phyloP scores from a whole-genome alignment of 371 early-diverging fungal genomes.

The Mucor saturninus region DNA sequence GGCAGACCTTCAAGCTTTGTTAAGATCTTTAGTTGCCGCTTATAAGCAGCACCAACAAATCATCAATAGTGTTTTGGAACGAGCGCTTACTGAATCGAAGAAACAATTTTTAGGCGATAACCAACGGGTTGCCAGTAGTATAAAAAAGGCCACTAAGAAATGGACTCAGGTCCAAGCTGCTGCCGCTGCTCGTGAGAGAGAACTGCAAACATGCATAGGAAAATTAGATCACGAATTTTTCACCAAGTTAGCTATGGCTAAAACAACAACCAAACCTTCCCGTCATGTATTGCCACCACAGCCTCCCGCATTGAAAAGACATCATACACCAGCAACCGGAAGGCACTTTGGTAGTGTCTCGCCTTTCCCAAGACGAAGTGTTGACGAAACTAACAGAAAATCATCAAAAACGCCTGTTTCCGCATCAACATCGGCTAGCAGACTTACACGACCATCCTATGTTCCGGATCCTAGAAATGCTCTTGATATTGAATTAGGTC shows the following conservation, averaged over 20 bases:
- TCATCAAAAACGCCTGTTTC: conserved; percentile 13
- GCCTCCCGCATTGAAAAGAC: conserved; percentile 2
- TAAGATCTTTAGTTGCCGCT: conserved; percentile 47
- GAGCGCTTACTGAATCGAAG: conserved; percentile 35
- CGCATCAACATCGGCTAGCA: conserved; percentile 4
- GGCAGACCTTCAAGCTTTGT: conserved; percentile 54
- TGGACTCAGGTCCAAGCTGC: conserved; percentile 45
- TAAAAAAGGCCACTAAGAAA: conserved; percentile 44
- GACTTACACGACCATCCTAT: conserved; percentile 3
- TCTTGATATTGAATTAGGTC: conserved; percentile 42
- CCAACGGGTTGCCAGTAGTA: conserved; percentile 44
- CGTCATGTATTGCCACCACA: conserved; percentile 9
- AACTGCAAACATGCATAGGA: conserved; percentile 40
- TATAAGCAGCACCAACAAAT: conserved; percentile 51
- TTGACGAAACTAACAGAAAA: neutral
- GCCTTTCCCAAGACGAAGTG: conserved; percentile 12
- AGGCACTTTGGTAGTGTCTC: neutral
- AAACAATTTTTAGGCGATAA: conserved; percentile 34
- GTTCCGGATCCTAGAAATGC: conserved; percentile 37
- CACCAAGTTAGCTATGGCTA: conserved; percentile 51
- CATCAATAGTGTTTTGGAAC: conserved; percentile 40
- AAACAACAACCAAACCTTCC: conserved; percentile 11
- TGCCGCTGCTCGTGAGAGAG: conserved; percentile 38
- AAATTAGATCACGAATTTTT: conserved; percentile 51
- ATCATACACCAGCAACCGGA: conserved; percentile 1